Evolutionary conservation across 2,329 filamentous ascomycete species (phyloP).

Genomic region (Colletotrichum sansevieriae): DNA sequence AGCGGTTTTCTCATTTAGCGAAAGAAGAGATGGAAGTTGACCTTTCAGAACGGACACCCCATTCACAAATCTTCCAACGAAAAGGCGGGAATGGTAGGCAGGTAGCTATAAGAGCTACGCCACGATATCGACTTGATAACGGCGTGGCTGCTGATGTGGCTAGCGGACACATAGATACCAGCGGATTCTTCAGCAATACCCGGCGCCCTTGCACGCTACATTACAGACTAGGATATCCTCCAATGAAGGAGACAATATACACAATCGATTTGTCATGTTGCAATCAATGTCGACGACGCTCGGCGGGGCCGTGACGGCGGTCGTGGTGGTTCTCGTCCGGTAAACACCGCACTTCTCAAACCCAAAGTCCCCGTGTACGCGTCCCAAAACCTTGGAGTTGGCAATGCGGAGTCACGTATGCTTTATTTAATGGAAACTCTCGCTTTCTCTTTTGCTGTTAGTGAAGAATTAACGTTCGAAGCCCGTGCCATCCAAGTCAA

Average conservation of each 20-base stretch:
- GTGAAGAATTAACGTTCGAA: background rate
- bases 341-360: background rate
- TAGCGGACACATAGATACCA: background rate
- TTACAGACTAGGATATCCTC: background rate
- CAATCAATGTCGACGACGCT: background rate
- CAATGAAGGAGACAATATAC: background rate
- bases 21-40: too few relatives aligned
- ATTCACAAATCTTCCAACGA: too few relatives aligned
- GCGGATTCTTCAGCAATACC: background rate
- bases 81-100: too few relatives aligned
- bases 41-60: too few relatives aligned
- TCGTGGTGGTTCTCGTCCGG: background rate
- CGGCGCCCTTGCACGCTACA: background rate
- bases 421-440: background rate
- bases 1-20: too few relatives aligned
- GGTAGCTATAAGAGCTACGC: background rate
- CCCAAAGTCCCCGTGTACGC: background rate
- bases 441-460: background rate
- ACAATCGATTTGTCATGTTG: background rate
- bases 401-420: background rate
- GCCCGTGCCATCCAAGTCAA: background rate
- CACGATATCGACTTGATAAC: background rate
- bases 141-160: background rate
- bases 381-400: background rate
- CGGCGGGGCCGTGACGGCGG: too few relatives aligned